Evolutionary conservation across 345 rosid species (phyloP), one percentile per base, ranked within the genome.

Genomic region (Euphorbia tirucalli): DNA sequence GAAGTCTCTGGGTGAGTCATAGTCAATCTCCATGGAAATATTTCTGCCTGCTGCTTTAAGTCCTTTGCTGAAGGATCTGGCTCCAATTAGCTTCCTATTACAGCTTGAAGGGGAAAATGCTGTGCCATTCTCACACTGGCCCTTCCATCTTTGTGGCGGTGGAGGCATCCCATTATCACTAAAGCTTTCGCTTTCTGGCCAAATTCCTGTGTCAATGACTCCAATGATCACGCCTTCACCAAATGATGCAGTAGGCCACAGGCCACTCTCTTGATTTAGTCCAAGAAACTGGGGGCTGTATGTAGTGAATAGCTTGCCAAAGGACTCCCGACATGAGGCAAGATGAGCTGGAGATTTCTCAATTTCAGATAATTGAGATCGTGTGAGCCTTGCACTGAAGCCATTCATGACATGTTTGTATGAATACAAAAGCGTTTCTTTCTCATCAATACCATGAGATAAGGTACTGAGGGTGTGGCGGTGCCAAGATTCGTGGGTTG

Each of bases 301-400:
- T 11, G 88, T 83, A 0, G 84, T 84, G 75, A 73, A 74, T 22
- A 76, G 75, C 74, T 59, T 81, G 61, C 83, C 82, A 48, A 78
- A 74, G 18, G 83, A 74, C 71, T 84, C 80, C 5, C 58, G 75
- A 24, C 59, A 60, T 16, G 83, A 80, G 25, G 76, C 83, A 19
- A 73, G 63, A 69, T 85, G 87, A 74, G 86, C 78, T 0, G 87
- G 79, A 48, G 75, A 77, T 60, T 68, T 79, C 72, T 84, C 85
- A 18, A 84, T 69, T 68, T 77, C 78, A 11, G 75, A 59, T 14
- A 83, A 52, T 25, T 84, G 85, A n/a, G 81, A 79, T 2, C 30
- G 50, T 3, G 87, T 84, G 28, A 84, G 82, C 74, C 81, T 84
- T 9, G 86, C 85, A 22, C 86, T 87, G 25, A 87, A 87, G 3